Evolutionary conservation across 1,139 yeast species (phyloP).

Genomic region (Saccharomycopsis phalli): DNA sequence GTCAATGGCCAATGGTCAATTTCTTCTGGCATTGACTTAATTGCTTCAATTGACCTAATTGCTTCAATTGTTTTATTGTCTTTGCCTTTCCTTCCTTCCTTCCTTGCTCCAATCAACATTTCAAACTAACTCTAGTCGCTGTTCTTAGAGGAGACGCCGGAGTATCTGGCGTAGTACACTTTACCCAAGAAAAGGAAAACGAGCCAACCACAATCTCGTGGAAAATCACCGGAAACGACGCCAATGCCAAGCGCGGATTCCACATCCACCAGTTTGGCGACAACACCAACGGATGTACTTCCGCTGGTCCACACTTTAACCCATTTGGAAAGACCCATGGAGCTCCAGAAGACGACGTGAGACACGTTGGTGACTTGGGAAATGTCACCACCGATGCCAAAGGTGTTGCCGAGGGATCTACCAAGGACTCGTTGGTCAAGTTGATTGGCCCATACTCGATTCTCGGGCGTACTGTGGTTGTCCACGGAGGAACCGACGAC

Average conservation of each 20-base stretch:
- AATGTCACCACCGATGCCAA: conserved; percentile 77
- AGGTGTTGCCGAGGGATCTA: conserved; percentile 87
- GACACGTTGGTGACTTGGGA: conserved; percentile 98
- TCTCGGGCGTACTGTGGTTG: conserved; percentile 92
- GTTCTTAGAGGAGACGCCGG: conserved; percentile 91
- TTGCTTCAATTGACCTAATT: neutral
- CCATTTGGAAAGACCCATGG: conserved; percentile 90
- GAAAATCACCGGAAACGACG: conserved; percentile 80
- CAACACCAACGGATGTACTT: conserved; percentile 97
- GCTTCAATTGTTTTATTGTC: neutral
- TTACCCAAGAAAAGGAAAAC: conserved; percentile 71
- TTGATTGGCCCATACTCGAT: conserved; percentile 79
- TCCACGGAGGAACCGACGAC: conserved; percentile 92
- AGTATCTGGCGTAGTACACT: conserved; percentile 76
- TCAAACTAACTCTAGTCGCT: conserved; percentile 53
- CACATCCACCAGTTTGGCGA: conserved; percentile 98
- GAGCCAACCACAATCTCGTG: conserved; percentile 81
- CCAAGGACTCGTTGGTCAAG: conserved; percentile 68
- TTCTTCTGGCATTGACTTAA: too few species aligned
- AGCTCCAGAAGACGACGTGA: conserved; percentile 78
- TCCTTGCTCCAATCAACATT: neutral
- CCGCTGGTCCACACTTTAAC: conserved; percentile 99
- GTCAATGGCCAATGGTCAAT: too few species aligned
- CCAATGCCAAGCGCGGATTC: conserved; percentile 92
- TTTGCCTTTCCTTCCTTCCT: too few species aligned